These are phyloP conservation scores for Cucurbita maxima DNA, from an alignment of 306 rosid genomes.

Conservation along the genomic window DNA sequence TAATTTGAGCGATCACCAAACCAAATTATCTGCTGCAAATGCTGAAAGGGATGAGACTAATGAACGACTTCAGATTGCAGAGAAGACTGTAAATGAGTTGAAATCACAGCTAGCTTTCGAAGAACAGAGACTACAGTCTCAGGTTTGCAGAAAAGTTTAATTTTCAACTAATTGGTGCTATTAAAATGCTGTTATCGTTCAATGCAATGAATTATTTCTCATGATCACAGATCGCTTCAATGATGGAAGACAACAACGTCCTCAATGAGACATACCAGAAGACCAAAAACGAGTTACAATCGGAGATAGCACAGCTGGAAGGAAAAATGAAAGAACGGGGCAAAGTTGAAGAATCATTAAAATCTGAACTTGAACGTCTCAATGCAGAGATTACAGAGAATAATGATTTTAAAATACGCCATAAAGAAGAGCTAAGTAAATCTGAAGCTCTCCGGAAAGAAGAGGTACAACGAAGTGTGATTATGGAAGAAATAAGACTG, in stretches of 20 bases:
- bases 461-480: conserved; percentile 38
- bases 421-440: conserved; percentile 32
- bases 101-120: conserved; percentile 41
- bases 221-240: conserved; percentile 52
- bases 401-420: conserved; percentile 34
- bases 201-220: neutral
- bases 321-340: conserved; percentile 47
- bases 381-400: conserved; percentile 53
- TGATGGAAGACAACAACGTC: conserved; percentile 60
- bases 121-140: conserved; percentile 53
- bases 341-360: conserved; percentile 39
- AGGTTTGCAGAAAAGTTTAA: conserved; percentile 34
- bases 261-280: conserved; percentile 56
- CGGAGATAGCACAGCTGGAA: conserved; percentile 49
- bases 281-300: conserved; percentile 56
- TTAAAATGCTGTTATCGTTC: neutral
- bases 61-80: conserved; percentile 30
- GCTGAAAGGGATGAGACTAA: conserved; percentile 44
- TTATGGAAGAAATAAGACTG: neutral
- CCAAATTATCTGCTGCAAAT: conserved; percentile 27
- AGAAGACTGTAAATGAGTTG: conserved; percentile 41
- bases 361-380: conserved; percentile 47
- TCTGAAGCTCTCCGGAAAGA: conserved; percentile 47
- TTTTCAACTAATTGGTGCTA: neutral
- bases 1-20: conserved; percentile 40